These are phyloP conservation scores for Boechera retrofracta DNA, from an alignment of 345 rosid species.

Conservation along the genomic window DNA sequence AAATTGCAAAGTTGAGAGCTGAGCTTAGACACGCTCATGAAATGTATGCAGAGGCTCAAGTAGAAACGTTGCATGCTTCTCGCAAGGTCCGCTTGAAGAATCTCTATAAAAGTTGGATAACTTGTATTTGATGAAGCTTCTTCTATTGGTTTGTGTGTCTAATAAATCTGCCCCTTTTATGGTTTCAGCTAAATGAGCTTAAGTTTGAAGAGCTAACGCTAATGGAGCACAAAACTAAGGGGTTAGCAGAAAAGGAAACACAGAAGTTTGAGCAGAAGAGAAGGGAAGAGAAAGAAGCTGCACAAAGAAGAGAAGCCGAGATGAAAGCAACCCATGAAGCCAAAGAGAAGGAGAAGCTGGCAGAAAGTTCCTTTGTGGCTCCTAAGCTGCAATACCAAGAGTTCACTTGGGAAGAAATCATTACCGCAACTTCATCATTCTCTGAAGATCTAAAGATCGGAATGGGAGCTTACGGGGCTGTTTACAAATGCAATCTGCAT, in stretches of 20 bases:
- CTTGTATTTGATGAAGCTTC: slow-evolving; percentile 3
- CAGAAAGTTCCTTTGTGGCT: slow-evolving; percentile 32
- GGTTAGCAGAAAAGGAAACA: slow-evolving; percentile 56
- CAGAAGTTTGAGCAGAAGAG: slow-evolving; percentile 56
- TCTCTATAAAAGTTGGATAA: background rate
- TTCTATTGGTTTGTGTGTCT: slow-evolving; percentile 1
- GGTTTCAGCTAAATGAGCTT: slow-evolving; percentile 43
- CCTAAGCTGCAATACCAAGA: slow-evolving; percentile 45
- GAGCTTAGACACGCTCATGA: slow-evolving; percentile 80
- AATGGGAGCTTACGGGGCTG: slow-evolving; percentile 47
- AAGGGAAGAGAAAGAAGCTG: slow-evolving; percentile 64
- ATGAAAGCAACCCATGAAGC: slow-evolving; percentile 52
- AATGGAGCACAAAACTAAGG: slow-evolving; percentile 55
- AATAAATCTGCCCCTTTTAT: background rate
- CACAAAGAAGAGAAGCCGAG: slow-evolving; percentile 56
- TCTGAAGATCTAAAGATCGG: slow-evolving; percentile 49
- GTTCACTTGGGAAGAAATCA: slow-evolving; percentile 49
- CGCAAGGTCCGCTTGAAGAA: slow-evolving; percentile 57
- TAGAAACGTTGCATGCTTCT: slow-evolving; percentile 75
- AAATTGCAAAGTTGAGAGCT: slow-evolving; percentile 70
- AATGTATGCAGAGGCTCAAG: slow-evolving; percentile 73
- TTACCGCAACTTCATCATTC: slow-evolving; percentile 46
- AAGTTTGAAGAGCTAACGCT: slow-evolving; percentile 54
- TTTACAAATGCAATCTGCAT: slow-evolving; percentile 49
- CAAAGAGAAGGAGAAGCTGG: slow-evolving; percentile 65